Evolutionary conservation across 1,139 yeast genomes (phyloP), one percentile per base, ranked within the genome.

Genomic region (Taphrina flavorubra): DNA sequence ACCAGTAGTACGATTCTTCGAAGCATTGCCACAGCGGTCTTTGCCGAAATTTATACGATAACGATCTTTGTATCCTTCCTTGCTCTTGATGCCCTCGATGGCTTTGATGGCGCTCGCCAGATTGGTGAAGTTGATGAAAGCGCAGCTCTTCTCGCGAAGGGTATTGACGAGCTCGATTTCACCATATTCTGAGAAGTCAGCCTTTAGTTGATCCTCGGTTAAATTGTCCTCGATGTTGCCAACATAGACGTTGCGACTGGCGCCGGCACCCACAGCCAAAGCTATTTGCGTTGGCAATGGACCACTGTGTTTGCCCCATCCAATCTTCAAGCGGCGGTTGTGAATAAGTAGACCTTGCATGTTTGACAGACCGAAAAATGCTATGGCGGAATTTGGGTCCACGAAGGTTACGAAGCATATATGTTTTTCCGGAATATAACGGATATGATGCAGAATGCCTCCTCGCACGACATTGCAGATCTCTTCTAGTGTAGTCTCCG

Each of bases 221-320:
- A 85, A 81, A 72, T 84, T 87, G 44, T 81, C 81, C 70, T 84
- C 85, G 69, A 85, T 81, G 72, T 84, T 87, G 42, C 98, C 97
- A 73, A 94, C 85, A 78, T 92, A 94, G 51, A 94, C 87, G 77
- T 94, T 94, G 79, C 99, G 85, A 37, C 92, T 86, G 0, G 97
- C 98, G 57, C 97, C 97, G 67, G 88, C 87, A n/a, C 94, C 85
- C n/a, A 92, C 95, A 0, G 97, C 97, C 72, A 87, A 79, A 7
- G 91, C 86, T 70, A 92, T 83, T 3, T 90, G 88, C 73, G 89
- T 87, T n/a, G 91, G 86, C 70, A 92, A 81, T 0, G 96, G 94
- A 10, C 97, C 97, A 1, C 96, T 87, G 77, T 91, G 96, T 77
- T 90, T 90, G 63, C 98, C 99, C 98, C 98, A 94, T 20, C 97